Conservation (phyloP, 163 green algal genomes). For the Trebouxiophyceae sp. region DNA sequence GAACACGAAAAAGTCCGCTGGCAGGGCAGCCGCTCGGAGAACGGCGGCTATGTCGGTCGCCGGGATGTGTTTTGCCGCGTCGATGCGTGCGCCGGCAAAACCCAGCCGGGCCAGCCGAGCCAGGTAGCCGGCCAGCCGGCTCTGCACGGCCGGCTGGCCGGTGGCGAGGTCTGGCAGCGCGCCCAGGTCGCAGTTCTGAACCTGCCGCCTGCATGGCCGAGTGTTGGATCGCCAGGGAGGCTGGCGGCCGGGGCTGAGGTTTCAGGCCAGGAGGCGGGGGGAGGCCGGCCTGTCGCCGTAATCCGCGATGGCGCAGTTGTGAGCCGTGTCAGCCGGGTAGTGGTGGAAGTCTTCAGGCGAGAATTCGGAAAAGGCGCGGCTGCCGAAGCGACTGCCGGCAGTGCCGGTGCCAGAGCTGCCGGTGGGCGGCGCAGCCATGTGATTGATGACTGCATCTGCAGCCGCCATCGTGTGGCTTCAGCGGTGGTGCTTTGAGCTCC, state of each 20-base stretch:
- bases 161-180: constrained; percentile 12
- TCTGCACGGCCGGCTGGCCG: background rate
- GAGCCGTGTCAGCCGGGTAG: background rate
- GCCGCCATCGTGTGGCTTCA: background rate
- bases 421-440: constrained; percentile 9
- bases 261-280: background rate
- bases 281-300: background rate
- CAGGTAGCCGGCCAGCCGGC: constrained; percentile 6
- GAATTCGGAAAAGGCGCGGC: background rate
- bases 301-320: background rate
- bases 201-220: background rate
- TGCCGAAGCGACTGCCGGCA: background rate
- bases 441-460: constrained; percentile 20
- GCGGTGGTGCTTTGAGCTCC: background rate
- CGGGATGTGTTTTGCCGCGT: constrained; percentile 15
- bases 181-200: constrained; percentile 13
- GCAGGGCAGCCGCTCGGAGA: too few relatives aligned
- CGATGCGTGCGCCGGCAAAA: constrained; percentile 10
- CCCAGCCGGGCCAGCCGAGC: constrained; percentile 7
- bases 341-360: background rate
- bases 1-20: too few relatives aligned
- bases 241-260: too few relatives aligned
- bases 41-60: background rate
- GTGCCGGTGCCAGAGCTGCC: background rate
- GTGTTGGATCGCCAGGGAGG: background rate